phyloP scores from a whole-genome alignment of 306 rosid genomes.

The Lathyrus oleraceus region DNA sequence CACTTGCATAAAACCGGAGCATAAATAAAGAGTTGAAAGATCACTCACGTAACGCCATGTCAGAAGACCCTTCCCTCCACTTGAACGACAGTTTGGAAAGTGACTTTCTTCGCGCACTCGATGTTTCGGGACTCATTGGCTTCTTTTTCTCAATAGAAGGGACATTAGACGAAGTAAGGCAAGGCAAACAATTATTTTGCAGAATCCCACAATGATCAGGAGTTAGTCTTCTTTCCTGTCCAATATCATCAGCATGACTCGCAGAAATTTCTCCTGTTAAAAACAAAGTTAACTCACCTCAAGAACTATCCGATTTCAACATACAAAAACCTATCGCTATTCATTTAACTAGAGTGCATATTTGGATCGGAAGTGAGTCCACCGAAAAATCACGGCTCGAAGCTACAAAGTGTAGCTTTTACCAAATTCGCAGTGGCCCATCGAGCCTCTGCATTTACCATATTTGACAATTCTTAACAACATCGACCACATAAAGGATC shows the following conservation, averaged over 20 bases:
- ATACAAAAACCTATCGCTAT: constrained; percentile 18
- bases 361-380: not conserved
- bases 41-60: constrained; percentile 61
- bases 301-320: constrained; percentile 17
- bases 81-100: constrained; percentile 79
- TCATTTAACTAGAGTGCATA: not conserved
- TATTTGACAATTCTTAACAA: not conserved
- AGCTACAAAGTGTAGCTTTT: not conserved
- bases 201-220: constrained; percentile 60
- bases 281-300: constrained; percentile 32
- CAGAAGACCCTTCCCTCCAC: constrained; percentile 69
- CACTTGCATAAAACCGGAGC: constrained; percentile 8
- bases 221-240: constrained; percentile 39
- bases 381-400: not conserved
- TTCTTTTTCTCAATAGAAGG: constrained; percentile 53
- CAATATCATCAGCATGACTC: constrained; percentile 47
- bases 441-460: not conserved
- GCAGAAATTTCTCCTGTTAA: constrained; percentile 47
- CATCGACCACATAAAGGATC: not conserved
- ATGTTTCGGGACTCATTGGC: constrained; percentile 53
- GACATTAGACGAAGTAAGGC: constrained; percentile 54
- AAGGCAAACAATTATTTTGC: constrained; percentile 68
- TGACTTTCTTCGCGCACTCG: constrained; percentile 52
- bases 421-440: not conserved
- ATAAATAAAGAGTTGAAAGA: not conserved